Evolutionary conservation across 352 stramenopile genomes (phyloP), one percentile per base, ranked within the genome.

Genomic region (Phytophthora palmivora): DNA sequence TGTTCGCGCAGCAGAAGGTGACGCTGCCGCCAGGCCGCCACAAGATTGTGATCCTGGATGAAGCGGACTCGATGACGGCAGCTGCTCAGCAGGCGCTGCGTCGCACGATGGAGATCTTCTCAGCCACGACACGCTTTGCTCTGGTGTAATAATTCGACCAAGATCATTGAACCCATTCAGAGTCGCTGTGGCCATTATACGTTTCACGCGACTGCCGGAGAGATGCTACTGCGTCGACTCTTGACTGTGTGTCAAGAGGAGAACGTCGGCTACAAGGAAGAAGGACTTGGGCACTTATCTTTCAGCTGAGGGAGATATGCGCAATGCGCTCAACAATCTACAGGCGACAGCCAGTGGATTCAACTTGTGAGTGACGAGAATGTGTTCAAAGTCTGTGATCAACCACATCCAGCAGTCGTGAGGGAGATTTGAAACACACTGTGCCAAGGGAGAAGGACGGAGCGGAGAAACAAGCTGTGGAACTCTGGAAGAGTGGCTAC

Each of bases 151-250:
- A 93, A 98, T 45, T 98, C 89, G 19, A 99, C 95, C 22, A 99
- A 99, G 85, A 99, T 99, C 68, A 99, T 99, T 71, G 97, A 99
- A 76, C 97, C 98, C 24, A 99, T 99, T 70, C 85, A 99, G 89
- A 98, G 83, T 67, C 92, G 98, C 50, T 99, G 97, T 49, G n/a
- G 97, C 98, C 38, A 99, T 99, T 66, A 75, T 99, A 26, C 94
- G 98, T 4, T 99, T 98, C 79, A 97, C 90, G 43, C 78, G 94
- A 18, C 82, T 99, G 26, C 89, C 86, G 5, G 96, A 99, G 88
- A 98, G 65, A 96, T 99, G 84, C 87, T 99, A 15, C 80, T 99
- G 38, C 78, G 92, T 56, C 89, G 97, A 3, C 71, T 99, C 18
- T 56, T 98, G 36, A 78, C 97, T 26, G 96, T 99, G 16, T 99